A percentile compares a stretch with the other conserved stretches of the same genome.
phyloP scores from a whole-genome alignment of 768 basidiomycete genomes.

The Gelatoporia subvermispora region DNA sequence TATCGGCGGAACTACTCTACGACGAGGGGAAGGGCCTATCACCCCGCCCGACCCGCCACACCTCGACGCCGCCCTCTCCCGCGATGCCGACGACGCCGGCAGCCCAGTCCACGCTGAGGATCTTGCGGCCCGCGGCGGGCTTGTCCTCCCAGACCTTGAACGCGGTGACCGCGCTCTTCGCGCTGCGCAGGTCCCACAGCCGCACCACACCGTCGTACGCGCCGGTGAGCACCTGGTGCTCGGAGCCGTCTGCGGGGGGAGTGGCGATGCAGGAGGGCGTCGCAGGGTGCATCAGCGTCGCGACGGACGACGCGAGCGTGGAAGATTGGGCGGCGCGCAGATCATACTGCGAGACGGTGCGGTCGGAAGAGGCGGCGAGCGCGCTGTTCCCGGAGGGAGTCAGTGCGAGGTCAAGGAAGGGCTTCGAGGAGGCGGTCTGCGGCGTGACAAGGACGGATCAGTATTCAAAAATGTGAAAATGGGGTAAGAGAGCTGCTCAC shows the following conservation, averaged over 20 bases:
- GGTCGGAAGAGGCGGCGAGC: slow-evolving; percentile 68
- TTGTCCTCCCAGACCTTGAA: slow-evolving; percentile 53
- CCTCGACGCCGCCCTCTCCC: slow-evolving; percentile 25
- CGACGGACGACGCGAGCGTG: slow-evolving; percentile 29
- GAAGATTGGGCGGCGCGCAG: slow-evolving; percentile 41
- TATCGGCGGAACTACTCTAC: background rate
- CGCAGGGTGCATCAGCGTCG: slow-evolving; percentile 54
- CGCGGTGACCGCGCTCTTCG: slow-evolving; percentile 56
- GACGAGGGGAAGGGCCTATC: background rate
- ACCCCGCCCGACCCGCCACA: slow-evolving; percentile 24
- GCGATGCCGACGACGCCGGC: slow-evolving; percentile 19
- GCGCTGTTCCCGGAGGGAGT: slow-evolving; percentile 39
- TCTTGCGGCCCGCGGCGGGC: slow-evolving; percentile 7
- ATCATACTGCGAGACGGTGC: slow-evolving; percentile 69
- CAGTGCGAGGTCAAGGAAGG: slow-evolving; percentile 62
- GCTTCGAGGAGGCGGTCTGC: slow-evolving; percentile 67
- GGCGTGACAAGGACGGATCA: background rate
- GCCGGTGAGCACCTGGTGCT: slow-evolving; percentile 62
- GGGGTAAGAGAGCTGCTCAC: slow-evolving; percentile 37
- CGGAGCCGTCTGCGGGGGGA: slow-evolving; percentile 12
- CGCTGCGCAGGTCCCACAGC: slow-evolving; percentile 75
- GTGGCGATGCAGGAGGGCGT: slow-evolving; percentile 59
- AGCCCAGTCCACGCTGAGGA: slow-evolving; percentile 20
- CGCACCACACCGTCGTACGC: slow-evolving; percentile 75
- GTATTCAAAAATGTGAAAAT: background rate